Evolutionary conservation across 495 filamentous ascomycete species (phyloP).

Genomic region (Podospora comata): DNA sequence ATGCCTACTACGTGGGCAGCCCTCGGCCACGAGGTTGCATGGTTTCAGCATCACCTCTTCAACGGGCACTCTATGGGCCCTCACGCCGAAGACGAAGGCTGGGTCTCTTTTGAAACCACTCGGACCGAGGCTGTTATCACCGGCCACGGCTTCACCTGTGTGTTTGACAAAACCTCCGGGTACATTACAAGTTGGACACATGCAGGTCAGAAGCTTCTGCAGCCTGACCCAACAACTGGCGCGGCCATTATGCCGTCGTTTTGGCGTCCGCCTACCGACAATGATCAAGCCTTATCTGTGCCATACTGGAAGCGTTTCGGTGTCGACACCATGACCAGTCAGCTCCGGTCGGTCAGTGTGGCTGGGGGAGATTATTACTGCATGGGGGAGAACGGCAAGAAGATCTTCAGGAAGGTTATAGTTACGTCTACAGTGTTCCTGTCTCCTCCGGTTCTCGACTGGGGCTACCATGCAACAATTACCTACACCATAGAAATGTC

Average conservation of each 20-base stretch:
- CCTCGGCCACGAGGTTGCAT: conserved; percentile 29
- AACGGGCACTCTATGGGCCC: not conserved
- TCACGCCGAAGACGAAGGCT: not conserved
- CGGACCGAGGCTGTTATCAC: conserved; percentile 9
- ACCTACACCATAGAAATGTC: conserved; percentile 47
- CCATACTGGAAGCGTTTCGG: conserved; percentile 41
- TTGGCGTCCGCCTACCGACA: conserved; percentile 55
- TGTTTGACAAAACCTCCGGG: conserved; percentile 42
- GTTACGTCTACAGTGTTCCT: conserved; percentile 38
- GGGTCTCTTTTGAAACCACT: not conserved
- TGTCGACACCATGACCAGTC: conserved; percentile 37
- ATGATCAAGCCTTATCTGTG: conserved; percentile 47
- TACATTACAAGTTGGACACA: conserved; percentile 37
- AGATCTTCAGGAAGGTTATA: conserved; percentile 10
- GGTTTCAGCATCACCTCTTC: conserved; percentile 24
- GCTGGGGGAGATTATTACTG: conserved; percentile 21
- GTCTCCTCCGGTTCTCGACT: conserved; percentile 53
- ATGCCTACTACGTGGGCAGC: conserved; percentile 24
- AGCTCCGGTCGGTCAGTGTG: conserved; percentile 41
- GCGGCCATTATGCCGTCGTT: conserved; percentile 37
- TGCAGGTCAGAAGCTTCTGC: conserved; percentile 21
- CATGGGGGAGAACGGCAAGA: conserved; percentile 22
- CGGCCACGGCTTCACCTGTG: conserved; percentile 27
- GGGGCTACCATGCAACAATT: conserved; percentile 50
- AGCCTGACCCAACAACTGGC: conserved; percentile 41